Percentiles rank a stretch among this genome's conserved stretches.
phyloP scores from a whole-genome alignment of 2,329 filamentous ascomycete species.

The Diaporthe aspalathi region DNA sequence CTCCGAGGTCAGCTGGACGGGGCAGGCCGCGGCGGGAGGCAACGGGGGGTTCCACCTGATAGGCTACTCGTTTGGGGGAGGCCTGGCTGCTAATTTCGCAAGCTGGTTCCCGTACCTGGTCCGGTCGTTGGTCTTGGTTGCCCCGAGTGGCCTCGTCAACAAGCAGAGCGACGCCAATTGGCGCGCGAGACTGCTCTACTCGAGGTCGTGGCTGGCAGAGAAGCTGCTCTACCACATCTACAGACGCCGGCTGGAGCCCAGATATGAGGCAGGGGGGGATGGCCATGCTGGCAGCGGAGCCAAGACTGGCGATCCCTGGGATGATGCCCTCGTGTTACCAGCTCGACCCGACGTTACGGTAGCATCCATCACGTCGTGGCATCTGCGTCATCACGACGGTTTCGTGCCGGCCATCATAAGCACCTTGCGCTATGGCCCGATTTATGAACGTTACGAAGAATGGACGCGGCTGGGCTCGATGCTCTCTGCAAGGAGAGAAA shows the following conservation, averaged over 20 bases:
- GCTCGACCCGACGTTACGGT: slow-evolving; percentile 66
- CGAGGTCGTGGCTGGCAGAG: slow-evolving; percentile 68
- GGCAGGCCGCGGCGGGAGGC: slow-evolving; percentile 44
- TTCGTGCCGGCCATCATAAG: slow-evolving; percentile 79
- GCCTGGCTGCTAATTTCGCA: slow-evolving; percentile 80
- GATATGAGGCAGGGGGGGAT: slow-evolving; percentile 50
- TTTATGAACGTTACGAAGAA: slow-evolving; percentile 70
- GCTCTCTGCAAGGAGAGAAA: slow-evolving; percentile 53
- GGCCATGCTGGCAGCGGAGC: slow-evolving; percentile 53
- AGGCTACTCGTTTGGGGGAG: slow-evolving; percentile 86
- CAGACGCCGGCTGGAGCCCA: slow-evolving; percentile 59
- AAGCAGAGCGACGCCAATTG: slow-evolving; percentile 45
- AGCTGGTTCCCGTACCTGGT: slow-evolving; percentile 78
- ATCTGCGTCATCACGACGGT: slow-evolving; percentile 72
- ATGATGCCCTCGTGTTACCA: slow-evolving; percentile 63
- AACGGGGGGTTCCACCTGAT: slow-evolving; percentile 70
- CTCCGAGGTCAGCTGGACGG: slow-evolving; percentile 76
- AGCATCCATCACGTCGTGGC: slow-evolving; percentile 75
- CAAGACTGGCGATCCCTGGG: slow-evolving; percentile 53
- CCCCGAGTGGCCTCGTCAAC: slow-evolving; percentile 78
- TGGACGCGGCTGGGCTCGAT: slow-evolving; percentile 69
- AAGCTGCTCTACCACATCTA: slow-evolving; percentile 66
- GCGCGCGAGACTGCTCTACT: slow-evolving; percentile 72
- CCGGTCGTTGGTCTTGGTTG: slow-evolving; percentile 77
- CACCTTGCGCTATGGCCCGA: slow-evolving; percentile 76